Conservation (phyloP, 495 filamentous ascomycete genomes). For the Cenococcum geophilum region DNA sequence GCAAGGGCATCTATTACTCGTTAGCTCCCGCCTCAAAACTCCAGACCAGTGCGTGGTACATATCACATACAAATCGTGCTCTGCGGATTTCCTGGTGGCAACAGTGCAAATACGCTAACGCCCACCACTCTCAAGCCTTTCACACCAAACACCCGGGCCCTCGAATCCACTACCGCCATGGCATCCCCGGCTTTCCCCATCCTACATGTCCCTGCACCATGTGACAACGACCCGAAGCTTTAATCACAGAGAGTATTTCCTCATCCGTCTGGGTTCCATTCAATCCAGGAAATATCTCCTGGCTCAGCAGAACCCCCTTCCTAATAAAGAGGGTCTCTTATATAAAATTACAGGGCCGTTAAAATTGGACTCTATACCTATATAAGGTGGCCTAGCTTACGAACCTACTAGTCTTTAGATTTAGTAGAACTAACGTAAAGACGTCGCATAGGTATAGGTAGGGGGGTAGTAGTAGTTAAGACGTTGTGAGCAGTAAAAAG, state of each 20-base stretch:
- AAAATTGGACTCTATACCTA: no score
- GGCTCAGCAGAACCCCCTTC: background rate
- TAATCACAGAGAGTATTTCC: conserved; percentile 46
- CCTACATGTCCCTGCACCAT: conserved; percentile 47
- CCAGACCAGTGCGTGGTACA: background rate
- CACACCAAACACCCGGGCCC: conserved; percentile 47
- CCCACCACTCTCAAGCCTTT: conserved; percentile 52
- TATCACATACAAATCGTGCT: conserved; percentile 26
- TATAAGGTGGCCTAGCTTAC: no score
- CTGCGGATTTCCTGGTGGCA: conserved; percentile 53
- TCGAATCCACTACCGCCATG: conserved; percentile 50
- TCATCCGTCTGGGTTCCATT: conserved; percentile 41
- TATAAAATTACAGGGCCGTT: no score
- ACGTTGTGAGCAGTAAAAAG: no score
- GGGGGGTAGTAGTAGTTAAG: no score
- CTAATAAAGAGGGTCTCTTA: conserved; percentile 49
- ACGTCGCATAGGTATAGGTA: no score
- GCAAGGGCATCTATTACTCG: no score
- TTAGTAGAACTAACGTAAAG: no score
- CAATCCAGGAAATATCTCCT: background rate
- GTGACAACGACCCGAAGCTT: conserved; percentile 43
- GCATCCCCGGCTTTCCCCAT: conserved; percentile 45
- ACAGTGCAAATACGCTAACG: conserved; percentile 50
- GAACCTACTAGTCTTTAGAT: no score
- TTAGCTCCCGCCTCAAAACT: no score